Evolutionary conservation across 208 protist species (phyloP).

Genomic region (Wallacemonas sp.): DNA sequence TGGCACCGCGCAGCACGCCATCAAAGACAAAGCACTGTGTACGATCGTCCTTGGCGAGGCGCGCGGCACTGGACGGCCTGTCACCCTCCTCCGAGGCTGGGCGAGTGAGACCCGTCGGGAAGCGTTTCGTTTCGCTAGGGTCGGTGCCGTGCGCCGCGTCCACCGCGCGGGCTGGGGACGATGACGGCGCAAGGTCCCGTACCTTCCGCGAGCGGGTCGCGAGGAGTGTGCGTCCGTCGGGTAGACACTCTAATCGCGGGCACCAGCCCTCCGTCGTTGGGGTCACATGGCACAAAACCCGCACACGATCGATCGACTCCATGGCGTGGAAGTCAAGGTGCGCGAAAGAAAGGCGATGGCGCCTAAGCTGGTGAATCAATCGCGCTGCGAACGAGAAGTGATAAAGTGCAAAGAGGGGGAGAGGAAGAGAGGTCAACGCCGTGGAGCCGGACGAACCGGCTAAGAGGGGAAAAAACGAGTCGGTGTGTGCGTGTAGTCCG

Average conservation of each 20-base stretch:
- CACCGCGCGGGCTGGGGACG: not conserved
- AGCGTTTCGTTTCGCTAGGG: not conserved
- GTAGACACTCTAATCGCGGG: not conserved
- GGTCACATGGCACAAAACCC: not conserved
- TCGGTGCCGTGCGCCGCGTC: not conserved
- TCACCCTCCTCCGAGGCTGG: not conserved
- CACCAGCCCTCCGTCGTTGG: not conserved
- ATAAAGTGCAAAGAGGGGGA: too few species aligned
- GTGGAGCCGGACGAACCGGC: too few species aligned
- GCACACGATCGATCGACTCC: not conserved
- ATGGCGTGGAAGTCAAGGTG: too few species aligned
- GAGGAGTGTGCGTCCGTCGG: not conserved
- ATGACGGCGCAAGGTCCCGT: not conserved
- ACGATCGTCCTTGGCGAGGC: not conserved
- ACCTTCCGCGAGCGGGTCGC: not conserved
- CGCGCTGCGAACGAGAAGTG: too few species aligned
- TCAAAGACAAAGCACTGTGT: conserved; percentile 67
- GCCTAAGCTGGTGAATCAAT: too few species aligned
- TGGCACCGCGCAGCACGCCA: conserved; percentile 38
- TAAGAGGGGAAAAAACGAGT: too few species aligned
- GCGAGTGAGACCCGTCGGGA: not conserved
- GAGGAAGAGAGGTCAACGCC: too few species aligned
- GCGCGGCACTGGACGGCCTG: not conserved
- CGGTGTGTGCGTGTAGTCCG: too few species aligned
- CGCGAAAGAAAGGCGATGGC: too few species aligned